These are phyloP conservation scores for Pyrus bretschneideri DNA, from an alignment of 306 rosid species.

Conservation along the genomic window DNA sequence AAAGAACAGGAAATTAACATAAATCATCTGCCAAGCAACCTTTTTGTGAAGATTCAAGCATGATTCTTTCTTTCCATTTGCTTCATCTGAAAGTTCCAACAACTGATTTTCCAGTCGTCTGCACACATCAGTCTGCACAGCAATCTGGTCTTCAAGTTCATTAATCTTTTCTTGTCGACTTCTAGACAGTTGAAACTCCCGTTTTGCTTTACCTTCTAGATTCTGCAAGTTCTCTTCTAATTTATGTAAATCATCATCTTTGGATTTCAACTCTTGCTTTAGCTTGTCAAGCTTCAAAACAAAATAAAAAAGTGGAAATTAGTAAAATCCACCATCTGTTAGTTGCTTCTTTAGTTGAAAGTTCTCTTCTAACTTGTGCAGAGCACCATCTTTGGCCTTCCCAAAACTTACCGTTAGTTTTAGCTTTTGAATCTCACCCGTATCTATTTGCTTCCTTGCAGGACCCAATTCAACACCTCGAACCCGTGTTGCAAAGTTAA, in stretches of 20 bases:
- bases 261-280: conserved; percentile 13
- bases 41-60: conserved; percentile 6
- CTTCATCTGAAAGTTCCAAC: conserved; percentile 6
- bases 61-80: conserved; percentile 8
- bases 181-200: conserved; percentile 5
- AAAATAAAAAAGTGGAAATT: background rate
- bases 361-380: background rate
- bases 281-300: conserved; percentile 11
- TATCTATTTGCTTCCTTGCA: conserved; percentile 19
- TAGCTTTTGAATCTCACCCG: conserved; percentile 8
- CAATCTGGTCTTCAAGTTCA: conserved; percentile 3
- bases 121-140: background rate
- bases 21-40: conserved; percentile 6
- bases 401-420: conserved; percentile 5
- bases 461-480: conserved; percentile 18
- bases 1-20: background rate
- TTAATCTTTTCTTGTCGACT: conserved; percentile 9
- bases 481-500: conserved; percentile 14
- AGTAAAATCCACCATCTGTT: background rate
- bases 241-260: conserved; percentile 6
- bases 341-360: background rate
- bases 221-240: conserved; percentile 12
- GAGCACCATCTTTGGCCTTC: background rate
- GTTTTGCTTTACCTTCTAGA: conserved; percentile 2
- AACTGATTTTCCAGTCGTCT: conserved; percentile 5